phyloP scores from a whole-genome alignment of 495 filamentous ascomycete species.

The Corynascus novoguineensis region DNA sequence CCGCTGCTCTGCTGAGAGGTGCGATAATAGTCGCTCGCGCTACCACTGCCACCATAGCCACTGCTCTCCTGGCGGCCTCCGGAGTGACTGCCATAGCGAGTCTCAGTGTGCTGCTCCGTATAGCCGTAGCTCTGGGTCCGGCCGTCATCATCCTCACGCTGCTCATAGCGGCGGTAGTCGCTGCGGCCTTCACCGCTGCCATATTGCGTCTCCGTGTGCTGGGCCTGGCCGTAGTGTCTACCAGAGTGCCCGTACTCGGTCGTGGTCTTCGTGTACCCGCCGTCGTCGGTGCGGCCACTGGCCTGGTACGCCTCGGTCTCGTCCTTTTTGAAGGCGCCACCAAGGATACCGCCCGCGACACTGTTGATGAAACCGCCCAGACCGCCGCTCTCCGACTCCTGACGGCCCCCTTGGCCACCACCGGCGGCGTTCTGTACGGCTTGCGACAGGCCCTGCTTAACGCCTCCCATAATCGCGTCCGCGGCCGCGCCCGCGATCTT shows the following conservation, averaged over 20 bases:
- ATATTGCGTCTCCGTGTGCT: slow-evolving; percentile 40
- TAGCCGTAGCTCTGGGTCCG: slow-evolving; percentile 32
- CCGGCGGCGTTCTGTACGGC: slow-evolving; percentile 22
- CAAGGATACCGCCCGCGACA: slow-evolving; percentile 44
- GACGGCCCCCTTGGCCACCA: slow-evolving; percentile 5
- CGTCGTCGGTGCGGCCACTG: slow-evolving; percentile 32
- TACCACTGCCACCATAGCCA: slow-evolving; percentile 1
- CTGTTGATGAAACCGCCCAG: slow-evolving; percentile 40
- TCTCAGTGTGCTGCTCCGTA: slow-evolving; percentile 33
- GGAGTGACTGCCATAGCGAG: slow-evolving; percentile 6
- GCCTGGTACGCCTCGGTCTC: slow-evolving; percentile 41
- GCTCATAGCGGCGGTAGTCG: slow-evolving; percentile 43
- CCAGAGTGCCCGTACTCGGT: slow-evolving; percentile 43
- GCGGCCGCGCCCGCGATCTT: slow-evolving; percentile 42
- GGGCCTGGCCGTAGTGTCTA: slow-evolving; percentile 44
- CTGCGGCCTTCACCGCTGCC: slow-evolving; percentile 39
- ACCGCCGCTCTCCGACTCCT: slow-evolving; percentile 30
- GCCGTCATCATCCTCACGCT: slow-evolving; percentile 21
- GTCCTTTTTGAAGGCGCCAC: slow-evolving; percentile 37
- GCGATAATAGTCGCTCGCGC: slow-evolving; percentile 13
- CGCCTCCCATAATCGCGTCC: slow-evolving; percentile 42
- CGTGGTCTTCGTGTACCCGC: slow-evolving; percentile 39
- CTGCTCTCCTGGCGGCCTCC: slow-evolving; percentile 21
- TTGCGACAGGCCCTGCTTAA: slow-evolving; percentile 39
- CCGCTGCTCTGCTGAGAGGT: slow-evolving; percentile 24